Evolutionary conservation across 208 protist species (phyloP).

Genomic region (Acanthamoeba triangularis): DNA sequence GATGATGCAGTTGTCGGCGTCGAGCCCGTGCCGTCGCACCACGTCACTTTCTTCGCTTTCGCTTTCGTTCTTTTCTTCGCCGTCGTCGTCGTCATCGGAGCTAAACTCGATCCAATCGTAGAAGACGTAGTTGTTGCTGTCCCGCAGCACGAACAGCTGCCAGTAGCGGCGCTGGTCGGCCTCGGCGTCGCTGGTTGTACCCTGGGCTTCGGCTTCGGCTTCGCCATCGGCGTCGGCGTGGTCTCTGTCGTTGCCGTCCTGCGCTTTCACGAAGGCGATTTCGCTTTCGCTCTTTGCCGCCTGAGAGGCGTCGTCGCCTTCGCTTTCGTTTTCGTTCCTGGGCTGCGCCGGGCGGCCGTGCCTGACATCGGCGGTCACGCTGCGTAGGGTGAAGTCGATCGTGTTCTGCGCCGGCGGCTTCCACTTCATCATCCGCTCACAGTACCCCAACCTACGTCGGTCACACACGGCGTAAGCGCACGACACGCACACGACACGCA

Average conservation of each 20-base stretch:
- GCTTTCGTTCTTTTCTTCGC: too few relatives aligned
- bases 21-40: neutral
- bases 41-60: neutral
- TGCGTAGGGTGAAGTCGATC: constrained; percentile 51
- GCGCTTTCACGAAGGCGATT: neutral
- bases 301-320: too few relatives aligned
- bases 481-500: neutral
- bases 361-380: neutral
- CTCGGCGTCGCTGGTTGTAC: too few relatives aligned
- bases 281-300: too few relatives aligned
- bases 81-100: neutral
- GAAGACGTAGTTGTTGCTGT: constrained; percentile 59
- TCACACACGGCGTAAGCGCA: neutral
- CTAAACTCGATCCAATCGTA: constrained; percentile 42
- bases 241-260: neutral
- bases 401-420: constrained; percentile 16
- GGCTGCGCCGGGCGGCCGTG: too few relatives aligned
- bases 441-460: neutral
- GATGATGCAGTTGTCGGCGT: constrained; percentile 43
- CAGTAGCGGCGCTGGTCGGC: constrained; percentile 24
- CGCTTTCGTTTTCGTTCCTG: neutral
- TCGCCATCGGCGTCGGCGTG: too few relatives aligned
- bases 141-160: constrained; percentile 58
- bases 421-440: constrained; percentile 60
- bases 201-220: neutral